Evolutionary conservation across 2,329 filamentous ascomycete species (phyloP).

Genomic region (Pseudogymnoascus sp.): DNA sequence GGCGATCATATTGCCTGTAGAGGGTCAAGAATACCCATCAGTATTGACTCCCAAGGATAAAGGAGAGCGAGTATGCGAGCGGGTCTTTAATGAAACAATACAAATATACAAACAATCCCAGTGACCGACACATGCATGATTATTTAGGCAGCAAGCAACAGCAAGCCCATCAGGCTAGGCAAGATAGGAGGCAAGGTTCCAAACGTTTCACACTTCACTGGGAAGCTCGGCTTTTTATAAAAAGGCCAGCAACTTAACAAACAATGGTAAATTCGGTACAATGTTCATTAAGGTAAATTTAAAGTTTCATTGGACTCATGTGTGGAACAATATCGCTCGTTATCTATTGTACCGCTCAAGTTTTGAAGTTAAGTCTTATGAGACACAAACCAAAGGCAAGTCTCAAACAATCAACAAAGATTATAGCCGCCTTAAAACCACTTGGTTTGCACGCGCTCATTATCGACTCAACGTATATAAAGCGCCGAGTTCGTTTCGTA

Average conservation of each 20-base stretch:
- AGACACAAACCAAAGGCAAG: neutral
- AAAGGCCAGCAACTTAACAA: neutral
- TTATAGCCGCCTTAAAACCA: neutral
- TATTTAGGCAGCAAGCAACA: neutral
- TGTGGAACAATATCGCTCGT: neutral
- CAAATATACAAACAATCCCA: neutral
- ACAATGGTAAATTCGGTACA: neutral
- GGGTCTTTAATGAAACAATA: neutral
- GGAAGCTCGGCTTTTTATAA: neutral
- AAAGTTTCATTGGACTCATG: neutral
- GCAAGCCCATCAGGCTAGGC: neutral
- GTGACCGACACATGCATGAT: neutral
- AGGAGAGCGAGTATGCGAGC: neutral
- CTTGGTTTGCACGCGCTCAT: neutral
- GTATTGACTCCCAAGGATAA: neutral
- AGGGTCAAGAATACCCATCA: neutral
- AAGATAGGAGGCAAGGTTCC: neutral
- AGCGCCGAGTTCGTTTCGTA: neutral
- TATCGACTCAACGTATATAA: neutral
- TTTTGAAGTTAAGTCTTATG: neutral
- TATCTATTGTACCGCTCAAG: neutral
- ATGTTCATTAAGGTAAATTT: neutral
- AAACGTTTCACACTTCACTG: neutral
- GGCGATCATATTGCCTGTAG: neutral
- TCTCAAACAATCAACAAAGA: neutral